Percentiles rank a stretch among this genome's conserved stretches.
These are phyloP conservation scores for Sporothrix variecibatus DNA, from an alignment of 2,329 filamentous ascomycete genomes.

Conservation along the genomic window DNA sequence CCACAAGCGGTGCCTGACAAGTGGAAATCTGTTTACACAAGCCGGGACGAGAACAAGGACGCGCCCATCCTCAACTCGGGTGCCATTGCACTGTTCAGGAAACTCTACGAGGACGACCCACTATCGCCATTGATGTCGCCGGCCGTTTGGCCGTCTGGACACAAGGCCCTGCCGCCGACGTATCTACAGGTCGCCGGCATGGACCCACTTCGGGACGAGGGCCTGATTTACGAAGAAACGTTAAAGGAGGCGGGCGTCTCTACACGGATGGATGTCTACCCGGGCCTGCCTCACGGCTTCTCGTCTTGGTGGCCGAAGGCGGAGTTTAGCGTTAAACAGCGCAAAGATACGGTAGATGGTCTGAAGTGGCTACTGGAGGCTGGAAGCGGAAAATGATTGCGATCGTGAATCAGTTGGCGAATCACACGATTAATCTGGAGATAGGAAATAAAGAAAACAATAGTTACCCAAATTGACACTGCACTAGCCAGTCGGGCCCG, in stretches of 20 bases:
- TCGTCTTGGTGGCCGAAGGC: neutral
- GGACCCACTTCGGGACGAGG: slow-evolving; percentile 10
- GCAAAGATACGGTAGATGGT: neutral
- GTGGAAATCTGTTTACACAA: neutral
- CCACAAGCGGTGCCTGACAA: neutral
- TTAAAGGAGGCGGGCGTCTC: neutral
- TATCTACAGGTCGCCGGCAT: slow-evolving; percentile 13
- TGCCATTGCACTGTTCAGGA: neutral
- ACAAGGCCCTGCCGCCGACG: neutral
- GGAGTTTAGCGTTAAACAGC: neutral
- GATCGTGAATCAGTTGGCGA: neutral
- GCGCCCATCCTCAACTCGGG: neutral
- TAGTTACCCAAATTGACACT: too few species aligned
- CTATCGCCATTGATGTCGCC: neutral
- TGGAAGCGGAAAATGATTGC: neutral
- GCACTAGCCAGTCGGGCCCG: too few species aligned
- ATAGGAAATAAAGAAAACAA: too few species aligned
- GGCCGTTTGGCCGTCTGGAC: neutral
- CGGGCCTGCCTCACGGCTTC: neutral
- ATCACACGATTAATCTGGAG: too few species aligned
- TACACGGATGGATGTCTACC: neutral
- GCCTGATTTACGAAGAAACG: neutral
- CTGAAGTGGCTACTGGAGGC: neutral
- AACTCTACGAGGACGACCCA: neutral
- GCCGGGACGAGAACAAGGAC: neutral